Percentiles rank a stretch among this genome's conserved stretches.
phyloP scores from a whole-genome alignment of 1,284 basidiomycete genomes.

The Ceratobasidium sp. region DNA sequence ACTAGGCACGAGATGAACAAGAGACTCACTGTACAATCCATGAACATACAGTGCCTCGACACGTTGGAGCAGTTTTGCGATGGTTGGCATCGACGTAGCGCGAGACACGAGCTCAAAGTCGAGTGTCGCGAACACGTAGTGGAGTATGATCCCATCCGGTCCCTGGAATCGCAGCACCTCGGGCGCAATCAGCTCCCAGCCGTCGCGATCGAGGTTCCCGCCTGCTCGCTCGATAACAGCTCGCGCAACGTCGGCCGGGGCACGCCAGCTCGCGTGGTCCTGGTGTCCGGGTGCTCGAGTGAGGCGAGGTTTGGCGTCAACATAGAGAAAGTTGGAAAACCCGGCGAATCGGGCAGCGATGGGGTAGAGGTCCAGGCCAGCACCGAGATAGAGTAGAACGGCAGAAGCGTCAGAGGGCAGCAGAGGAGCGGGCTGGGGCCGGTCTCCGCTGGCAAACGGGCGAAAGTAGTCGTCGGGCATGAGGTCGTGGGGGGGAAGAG shows the following conservation, averaged over 20 bases:
- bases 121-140: conserved; percentile 29
- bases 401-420: background rate
- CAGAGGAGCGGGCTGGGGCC: background rate
- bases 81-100: background rate
- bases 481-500: background rate
- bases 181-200: conserved; percentile 23
- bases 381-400: conserved; percentile 28
- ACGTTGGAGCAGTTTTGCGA: conserved; percentile 3
- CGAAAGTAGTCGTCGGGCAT: conserved; percentile 13
- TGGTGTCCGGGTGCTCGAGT: conserved; percentile 26
- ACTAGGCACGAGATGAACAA: too few relatives aligned
- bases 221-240: conserved; percentile 10
- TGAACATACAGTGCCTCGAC: conserved; percentile 36
- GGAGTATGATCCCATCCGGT: background rate
- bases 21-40: conserved; percentile 30
- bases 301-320: conserved; percentile 28
- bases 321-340: conserved; percentile 22
- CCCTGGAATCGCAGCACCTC: conserved; percentile 23
- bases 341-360: conserved; percentile 16
- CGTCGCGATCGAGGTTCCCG: conserved; percentile 3
- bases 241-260: conserved; percentile 22
- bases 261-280: conserved; percentile 27
- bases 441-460: conserved; percentile 16
- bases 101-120: conserved; percentile 27
- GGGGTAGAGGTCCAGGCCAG: conserved; percentile 23